A percentile compares a stretch with the other conserved stretches of the same genome.
These are phyloP conservation scores for Tubosaeta sp. DNA, from an alignment of 768 basidiomycete genomes.

Conservation along the genomic window DNA sequence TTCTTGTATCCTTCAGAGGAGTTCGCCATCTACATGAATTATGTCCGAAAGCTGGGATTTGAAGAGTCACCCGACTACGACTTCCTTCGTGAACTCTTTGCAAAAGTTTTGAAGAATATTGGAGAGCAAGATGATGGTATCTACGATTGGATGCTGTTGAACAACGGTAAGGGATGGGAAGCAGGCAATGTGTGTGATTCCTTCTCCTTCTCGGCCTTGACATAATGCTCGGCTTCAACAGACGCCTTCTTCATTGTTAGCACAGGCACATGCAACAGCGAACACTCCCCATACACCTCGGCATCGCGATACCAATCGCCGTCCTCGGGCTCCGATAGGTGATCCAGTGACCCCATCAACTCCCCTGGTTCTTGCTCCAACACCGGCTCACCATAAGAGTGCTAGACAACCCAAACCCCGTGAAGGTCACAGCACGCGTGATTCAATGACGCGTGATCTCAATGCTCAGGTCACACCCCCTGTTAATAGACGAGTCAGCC, in stretches of 20 bases:
- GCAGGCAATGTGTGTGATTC: slow-evolving; percentile 63
- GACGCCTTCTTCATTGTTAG: slow-evolving; percentile 42
- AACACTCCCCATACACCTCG: slow-evolving; percentile 48
- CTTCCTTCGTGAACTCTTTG: slow-evolving; percentile 91
- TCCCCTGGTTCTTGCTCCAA: slow-evolving; percentile 61
- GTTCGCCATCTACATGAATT: slow-evolving; percentile 98
- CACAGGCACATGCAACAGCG: slow-evolving; percentile 53
- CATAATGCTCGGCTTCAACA: slow-evolving; percentile 18
- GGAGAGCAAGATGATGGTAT: slow-evolving; percentile 89
- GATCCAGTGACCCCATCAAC: slow-evolving; percentile 53
- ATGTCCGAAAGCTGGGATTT: slow-evolving; percentile 96
- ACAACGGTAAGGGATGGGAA: slow-evolving; percentile 96
- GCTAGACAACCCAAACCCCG: slow-evolving; percentile 43
- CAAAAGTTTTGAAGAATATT: slow-evolving; percentile 82
- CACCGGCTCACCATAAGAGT: slow-evolving; percentile 62
- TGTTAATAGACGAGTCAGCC: slow-evolving; percentile 63
- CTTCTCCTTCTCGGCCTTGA: background rate
- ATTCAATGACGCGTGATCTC: slow-evolving; percentile 39
- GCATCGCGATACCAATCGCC: slow-evolving; percentile 55
- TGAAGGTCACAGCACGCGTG: slow-evolving; percentile 48
- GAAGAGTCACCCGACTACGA: slow-evolving; percentile 98
- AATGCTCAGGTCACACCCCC: slow-evolving; percentile 69
- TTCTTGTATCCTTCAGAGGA: slow-evolving; percentile 52
- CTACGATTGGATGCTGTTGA: slow-evolving; percentile 96
- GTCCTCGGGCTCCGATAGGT: slow-evolving; percentile 44